Evolutionary conservation across 1,139 yeast species (phyloP).

Genomic region (Citeromyces siamensis): DNA sequence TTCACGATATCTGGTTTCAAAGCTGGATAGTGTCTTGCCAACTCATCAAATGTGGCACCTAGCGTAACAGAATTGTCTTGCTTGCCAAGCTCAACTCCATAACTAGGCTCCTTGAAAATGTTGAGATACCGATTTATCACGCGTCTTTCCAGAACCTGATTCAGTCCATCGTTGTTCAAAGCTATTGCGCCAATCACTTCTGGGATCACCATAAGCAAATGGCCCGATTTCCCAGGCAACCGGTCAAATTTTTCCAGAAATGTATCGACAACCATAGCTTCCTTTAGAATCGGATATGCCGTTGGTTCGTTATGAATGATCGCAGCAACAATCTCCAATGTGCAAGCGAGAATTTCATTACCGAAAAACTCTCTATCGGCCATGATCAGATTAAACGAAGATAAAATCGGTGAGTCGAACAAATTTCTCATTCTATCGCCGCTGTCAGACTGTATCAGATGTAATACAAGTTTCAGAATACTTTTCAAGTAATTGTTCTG

Average conservation of each 20-base stretch:
- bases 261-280: constrained; percentile 61
- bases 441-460: constrained; percentile 56
- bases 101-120: constrained; percentile 32
- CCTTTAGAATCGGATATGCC: constrained; percentile 69
- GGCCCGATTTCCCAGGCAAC: constrained; percentile 44
- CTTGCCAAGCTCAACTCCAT: constrained; percentile 34
- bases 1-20: constrained; percentile 47
- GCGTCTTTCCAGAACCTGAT: constrained; percentile 34
- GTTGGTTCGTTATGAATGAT: constrained; percentile 91
- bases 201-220: constrained; percentile 50
- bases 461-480: constrained; percentile 46
- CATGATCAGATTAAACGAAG: constrained; percentile 47
- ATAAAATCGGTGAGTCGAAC: constrained; percentile 70
- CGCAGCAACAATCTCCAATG: constrained; percentile 55
- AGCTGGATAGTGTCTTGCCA: constrained; percentile 73
- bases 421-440: constrained; percentile 80
- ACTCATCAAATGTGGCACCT: constrained; percentile 68
- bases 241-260: constrained; percentile 42
- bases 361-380: constrained; percentile 56
- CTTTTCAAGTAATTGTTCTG: constrained; percentile 50
- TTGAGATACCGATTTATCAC: constrained; percentile 38
- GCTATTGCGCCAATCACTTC: constrained; percentile 79
- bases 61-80: constrained; percentile 31
- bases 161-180: constrained; percentile 62
- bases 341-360: constrained; percentile 47